Conservation (phyloP, 495 filamentous ascomycete species). For the Hypoxylon crocopeplum region DNA sequence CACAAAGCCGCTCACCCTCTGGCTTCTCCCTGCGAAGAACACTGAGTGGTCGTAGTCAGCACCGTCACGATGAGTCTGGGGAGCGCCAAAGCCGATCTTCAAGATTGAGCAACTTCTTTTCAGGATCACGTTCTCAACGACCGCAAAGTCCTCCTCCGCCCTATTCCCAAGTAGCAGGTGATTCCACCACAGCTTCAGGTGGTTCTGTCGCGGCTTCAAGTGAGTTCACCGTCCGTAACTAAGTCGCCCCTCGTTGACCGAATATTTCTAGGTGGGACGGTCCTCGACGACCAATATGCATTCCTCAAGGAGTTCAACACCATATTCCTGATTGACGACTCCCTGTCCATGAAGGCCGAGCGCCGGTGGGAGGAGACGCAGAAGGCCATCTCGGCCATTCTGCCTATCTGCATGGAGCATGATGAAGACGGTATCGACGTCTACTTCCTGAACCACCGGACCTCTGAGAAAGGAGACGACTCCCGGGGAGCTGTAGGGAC, state of each 20-base stretch:
- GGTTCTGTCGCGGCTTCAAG: neutral
- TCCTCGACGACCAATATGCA: constrained; percentile 70
- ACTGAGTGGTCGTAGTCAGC: constrained; percentile 21
- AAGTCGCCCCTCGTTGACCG: neutral
- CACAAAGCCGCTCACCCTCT: constrained; percentile 13
- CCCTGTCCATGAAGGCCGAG: constrained; percentile 79
- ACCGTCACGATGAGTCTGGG: neutral
- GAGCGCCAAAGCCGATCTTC: constrained; percentile 5
- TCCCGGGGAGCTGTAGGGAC: constrained; percentile 43
- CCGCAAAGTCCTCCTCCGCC: constrained; percentile 16
- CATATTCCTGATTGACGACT: constrained; percentile 93
- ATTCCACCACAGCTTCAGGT: constrained; percentile 3
- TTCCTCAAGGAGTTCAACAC: constrained; percentile 92
- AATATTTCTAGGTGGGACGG: neutral
- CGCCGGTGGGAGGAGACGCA: constrained; percentile 77
- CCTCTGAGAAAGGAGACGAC: constrained; percentile 18
- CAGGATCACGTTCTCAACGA: constrained; percentile 11
- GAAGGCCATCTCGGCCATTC: constrained; percentile 74
- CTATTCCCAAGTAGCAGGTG: constrained; percentile 12
- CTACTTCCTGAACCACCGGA: constrained; percentile 81
- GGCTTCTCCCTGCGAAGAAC: constrained; percentile 24
- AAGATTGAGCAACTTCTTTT: constrained; percentile 9
- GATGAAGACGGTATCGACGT: constrained; percentile 93
- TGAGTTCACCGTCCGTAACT: neutral
- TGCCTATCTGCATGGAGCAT: constrained; percentile 83